Base-by-base conservation (phyloP, 2,329 filamentous ascomycete species). In the Westerdykella aurantiaca region DNA sequence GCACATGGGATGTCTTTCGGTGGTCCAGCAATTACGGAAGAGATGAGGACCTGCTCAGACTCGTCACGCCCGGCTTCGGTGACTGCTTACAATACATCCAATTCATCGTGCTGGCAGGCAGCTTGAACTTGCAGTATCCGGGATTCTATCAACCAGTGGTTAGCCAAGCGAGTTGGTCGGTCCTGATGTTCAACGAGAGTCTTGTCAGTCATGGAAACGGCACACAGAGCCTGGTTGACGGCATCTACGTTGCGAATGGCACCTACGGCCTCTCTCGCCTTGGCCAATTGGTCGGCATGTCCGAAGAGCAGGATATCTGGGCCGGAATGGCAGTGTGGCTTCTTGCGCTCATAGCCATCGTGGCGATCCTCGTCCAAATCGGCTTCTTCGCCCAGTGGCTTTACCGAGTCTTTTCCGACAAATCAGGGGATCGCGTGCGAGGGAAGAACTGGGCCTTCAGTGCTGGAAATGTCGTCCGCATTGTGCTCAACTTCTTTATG, bases 11-110 rank as follows among this genome's bases (percentile, higher is more conserved):
- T 63, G 77, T 91, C 16, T 97, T 97, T 65, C 83, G 87, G 53
- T 98, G 91, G 89, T 89, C 88, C n/a, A 94, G 88, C 61, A 98
- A 98, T 64, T 97, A 95, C 64, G 93, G 93, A 31, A 82, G 91
- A 55, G 93, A 98, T 57, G 86, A 88, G 48, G 93, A 98, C 69
- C 74, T 96, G 52, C 75, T 98, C 42, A 83, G 93, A 43, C 75
- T 98, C 38, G 88, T 98, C 29, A 98, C 93, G 0, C 93, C 93
- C 5, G 93, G 93, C 1, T 97, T 98, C 63, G 89, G 88, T 6
- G 93, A 98, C 63, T 98, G 93, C 60, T 75, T 98, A 43, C 90
- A 97, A 68, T 97, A 98, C 65, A 86, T 98, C 14, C 93, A 98
- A 63, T 98, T 95, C 57, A 77, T 93, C 43, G 83, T 87, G 17